These are phyloP conservation scores for Polymyxa betae DNA, from an alignment of 208 protist genomes.

Conservation along the genomic window DNA sequence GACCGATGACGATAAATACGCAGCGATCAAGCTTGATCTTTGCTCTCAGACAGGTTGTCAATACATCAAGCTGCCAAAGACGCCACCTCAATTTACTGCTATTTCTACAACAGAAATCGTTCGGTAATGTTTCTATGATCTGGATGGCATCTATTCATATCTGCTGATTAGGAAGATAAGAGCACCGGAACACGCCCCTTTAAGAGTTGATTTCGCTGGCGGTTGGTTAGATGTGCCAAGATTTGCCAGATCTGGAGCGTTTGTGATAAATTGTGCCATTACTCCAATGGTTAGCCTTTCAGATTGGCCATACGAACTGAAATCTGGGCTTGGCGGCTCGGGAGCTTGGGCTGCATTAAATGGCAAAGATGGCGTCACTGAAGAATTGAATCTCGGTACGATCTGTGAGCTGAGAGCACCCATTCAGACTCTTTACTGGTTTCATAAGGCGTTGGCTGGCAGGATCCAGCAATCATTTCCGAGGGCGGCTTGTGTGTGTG, in stretches of 20 bases:
- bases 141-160: too few species aligned
- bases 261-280: background rate
- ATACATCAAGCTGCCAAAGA: background rate
- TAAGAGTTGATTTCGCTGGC: background rate
- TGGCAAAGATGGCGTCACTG: background rate
- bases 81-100: background rate
- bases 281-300: background rate
- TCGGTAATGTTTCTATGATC: too few species aligned
- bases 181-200: background rate
- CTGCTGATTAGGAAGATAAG: too few species aligned
- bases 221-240: background rate
- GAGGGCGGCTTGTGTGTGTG: background rate
- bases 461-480: background rate
- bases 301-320: constrained; percentile 8
- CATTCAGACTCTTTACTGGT: background rate
- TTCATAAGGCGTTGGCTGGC: background rate
- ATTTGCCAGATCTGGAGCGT: background rate
- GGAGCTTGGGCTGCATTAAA: background rate
- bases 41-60: background rate
- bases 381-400: background rate
- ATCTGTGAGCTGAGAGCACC: background rate
- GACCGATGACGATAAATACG: background rate
- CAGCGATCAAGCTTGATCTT: background rate
- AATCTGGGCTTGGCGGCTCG: background rate
- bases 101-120: constrained; percentile 4